A percentile compares a stretch with the other conserved stretches of the same genome.
phyloP scores from a whole-genome alignment of 23 red algal species.

The Gracilaria domingensis region DNA sequence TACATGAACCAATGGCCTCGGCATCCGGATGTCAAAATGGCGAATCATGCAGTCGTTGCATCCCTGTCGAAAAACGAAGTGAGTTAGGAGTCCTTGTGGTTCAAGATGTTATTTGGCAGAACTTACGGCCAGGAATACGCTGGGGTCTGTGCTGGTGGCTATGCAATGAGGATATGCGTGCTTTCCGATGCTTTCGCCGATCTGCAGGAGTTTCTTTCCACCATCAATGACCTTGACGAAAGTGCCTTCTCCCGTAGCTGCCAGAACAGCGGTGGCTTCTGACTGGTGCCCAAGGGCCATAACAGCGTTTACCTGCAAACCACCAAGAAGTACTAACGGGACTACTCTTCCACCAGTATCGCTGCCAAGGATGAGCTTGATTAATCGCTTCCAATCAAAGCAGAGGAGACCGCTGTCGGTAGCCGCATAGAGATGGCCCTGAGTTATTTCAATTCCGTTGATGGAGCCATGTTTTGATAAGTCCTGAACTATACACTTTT shows the following conservation, averaged over 20 bases:
- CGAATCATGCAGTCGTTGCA: constrained; percentile 40
- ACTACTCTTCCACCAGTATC: background rate
- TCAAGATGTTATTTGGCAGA: background rate
- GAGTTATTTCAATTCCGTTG: constrained; percentile 15
- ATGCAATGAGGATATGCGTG: constrained; percentile 37
- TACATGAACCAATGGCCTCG: constrained; percentile 9
- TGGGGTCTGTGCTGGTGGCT: background rate
- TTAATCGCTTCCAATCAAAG: constrained; percentile 24
- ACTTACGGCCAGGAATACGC: constrained; percentile 27
- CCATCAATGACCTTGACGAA: constrained; percentile 22
- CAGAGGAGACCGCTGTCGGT: constrained; percentile 28
- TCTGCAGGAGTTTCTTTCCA: constrained; percentile 25
- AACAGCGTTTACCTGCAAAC: constrained; percentile 16
- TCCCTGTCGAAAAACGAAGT: background rate
- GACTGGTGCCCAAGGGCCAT: background rate
- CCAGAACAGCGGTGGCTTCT: background rate
- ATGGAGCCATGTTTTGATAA: constrained; percentile 38
- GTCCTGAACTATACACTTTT: background rate
- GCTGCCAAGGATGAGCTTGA: background rate
- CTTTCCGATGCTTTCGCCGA: constrained; percentile 19
- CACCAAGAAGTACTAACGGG: background rate
- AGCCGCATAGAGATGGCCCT: constrained; percentile 2
- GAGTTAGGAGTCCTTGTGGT: constrained; percentile 3
- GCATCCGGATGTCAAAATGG: constrained; percentile 11
- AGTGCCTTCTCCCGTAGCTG: constrained; percentile 8